Percentiles rank a stretch among this genome's conserved stretches.
phyloP scores from a whole-genome alignment of 2,329 filamentous ascomycete genomes.

The Arthroderma uncinatum region DNA sequence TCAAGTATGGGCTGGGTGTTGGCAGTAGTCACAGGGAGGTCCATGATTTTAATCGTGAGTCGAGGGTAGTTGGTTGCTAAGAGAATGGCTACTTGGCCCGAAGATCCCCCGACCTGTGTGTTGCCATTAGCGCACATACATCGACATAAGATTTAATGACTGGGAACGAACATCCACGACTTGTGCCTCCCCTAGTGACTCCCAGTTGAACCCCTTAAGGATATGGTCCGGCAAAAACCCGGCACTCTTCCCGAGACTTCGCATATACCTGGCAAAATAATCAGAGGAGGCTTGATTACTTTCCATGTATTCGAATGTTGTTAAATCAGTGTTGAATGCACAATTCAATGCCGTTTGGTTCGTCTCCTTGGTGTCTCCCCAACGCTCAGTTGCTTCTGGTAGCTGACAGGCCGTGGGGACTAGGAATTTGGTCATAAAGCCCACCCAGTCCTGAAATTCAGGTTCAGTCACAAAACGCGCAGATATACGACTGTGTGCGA shows the following conservation, averaged over 20 bases:
- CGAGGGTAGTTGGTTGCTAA: slow-evolving; percentile 34
- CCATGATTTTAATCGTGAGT: slow-evolving; percentile 36
- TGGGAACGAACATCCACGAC: slow-evolving; percentile 1
- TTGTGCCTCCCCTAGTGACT: slow-evolving; percentile 24
- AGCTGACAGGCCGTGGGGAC: slow-evolving; percentile 16
- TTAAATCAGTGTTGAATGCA: slow-evolving; percentile 20
- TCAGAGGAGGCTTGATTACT: slow-evolving; percentile 29
- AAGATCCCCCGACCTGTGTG: slow-evolving; percentile 31
- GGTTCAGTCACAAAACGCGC: slow-evolving; percentile 30
- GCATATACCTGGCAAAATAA: slow-evolving; percentile 47
- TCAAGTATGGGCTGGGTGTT: background rate
- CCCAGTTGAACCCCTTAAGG: slow-evolving; percentile 45
- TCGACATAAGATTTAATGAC: background rate
- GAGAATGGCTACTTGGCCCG: slow-evolving; percentile 33
- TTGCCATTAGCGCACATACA: background rate
- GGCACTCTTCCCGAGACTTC: slow-evolving; percentile 44
- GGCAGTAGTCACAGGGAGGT: slow-evolving; percentile 23
- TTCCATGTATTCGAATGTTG: slow-evolving; percentile 27
- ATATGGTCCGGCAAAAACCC: slow-evolving; percentile 47
- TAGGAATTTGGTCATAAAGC: slow-evolving; percentile 35
- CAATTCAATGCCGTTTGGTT: slow-evolving; percentile 22
- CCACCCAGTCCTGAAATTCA: slow-evolving; percentile 40
- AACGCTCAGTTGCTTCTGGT: slow-evolving; percentile 20
- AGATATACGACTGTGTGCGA: slow-evolving; percentile 48
- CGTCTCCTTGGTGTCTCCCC: slow-evolving; percentile 14